Conservation (phyloP, 2,329 filamentous ascomycete genomes). For the Fusarium sp. region DNA sequence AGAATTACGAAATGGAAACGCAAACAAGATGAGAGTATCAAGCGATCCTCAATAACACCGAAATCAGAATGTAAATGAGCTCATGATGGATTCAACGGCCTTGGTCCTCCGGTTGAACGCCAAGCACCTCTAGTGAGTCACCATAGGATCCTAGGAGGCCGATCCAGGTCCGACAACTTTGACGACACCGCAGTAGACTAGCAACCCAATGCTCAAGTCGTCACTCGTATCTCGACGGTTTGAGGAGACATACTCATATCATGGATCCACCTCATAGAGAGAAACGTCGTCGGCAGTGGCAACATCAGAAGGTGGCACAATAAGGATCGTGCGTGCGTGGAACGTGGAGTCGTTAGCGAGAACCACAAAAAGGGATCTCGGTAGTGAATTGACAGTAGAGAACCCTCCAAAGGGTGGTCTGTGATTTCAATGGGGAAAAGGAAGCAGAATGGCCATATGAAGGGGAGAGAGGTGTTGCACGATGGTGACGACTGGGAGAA, state of each 20-base stretch:
- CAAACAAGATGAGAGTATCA: not conserved
- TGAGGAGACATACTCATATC: too few relatives aligned
- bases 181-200: not conserved
- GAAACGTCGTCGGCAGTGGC: not conserved
- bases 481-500: not conserved
- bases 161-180: not conserved
- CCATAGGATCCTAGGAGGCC: not conserved
- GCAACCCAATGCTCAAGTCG: not conserved
- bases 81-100: not conserved
- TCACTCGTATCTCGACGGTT: not conserved
- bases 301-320: not conserved
- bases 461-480: not conserved
- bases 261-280: not conserved
- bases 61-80: not conserved
- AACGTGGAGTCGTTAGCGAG: not conserved
- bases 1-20: not conserved
- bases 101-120: not conserved
- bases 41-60: not conserved
- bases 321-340: not conserved
- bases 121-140: not conserved
- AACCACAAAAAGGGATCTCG: not conserved
- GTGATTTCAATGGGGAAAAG: not conserved
- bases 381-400: not conserved
- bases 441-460: not conserved
- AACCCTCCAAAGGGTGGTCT: not conserved